phyloP scores from a whole-genome alignment of 1,284 basidiomycete species.

The Rugiboletus extremiorientalis region DNA sequence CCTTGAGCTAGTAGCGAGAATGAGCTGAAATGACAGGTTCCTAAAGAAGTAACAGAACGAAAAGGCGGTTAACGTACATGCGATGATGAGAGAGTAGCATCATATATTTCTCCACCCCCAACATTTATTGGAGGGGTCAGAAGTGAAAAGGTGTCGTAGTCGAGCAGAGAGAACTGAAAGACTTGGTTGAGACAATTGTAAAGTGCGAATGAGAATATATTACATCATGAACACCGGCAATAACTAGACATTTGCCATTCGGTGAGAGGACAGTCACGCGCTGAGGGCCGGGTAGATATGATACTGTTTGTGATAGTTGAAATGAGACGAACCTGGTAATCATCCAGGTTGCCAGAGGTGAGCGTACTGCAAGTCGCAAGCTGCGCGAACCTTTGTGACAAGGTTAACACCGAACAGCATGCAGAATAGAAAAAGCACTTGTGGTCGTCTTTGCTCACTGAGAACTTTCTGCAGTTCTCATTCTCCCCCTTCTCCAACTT shows the following conservation, averaged over 20 bases:
- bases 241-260: conserved; percentile 56
- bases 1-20: conserved; percentile 62
- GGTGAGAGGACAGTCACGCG: conserved; percentile 78
- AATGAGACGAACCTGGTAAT: conserved; percentile 69
- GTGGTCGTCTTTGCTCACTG: conserved; percentile 49
- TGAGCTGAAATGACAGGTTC: conserved; percentile 43
- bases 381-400: conserved; percentile 48
- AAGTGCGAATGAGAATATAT: neutral
- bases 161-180: conserved; percentile 63
- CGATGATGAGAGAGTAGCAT: conserved; percentile 59
- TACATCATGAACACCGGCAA: conserved; percentile 67
- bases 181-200: conserved; percentile 13
- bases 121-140: conserved; percentile 46
- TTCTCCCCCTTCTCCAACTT: conserved; percentile 67
- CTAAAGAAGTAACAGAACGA: neutral
- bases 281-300: conserved; percentile 40
- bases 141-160: conserved; percentile 62
- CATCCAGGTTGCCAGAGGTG: conserved; percentile 56
- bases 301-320: neutral
- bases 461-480: conserved; percentile 79
- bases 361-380: conserved; percentile 64
- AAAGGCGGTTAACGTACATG: conserved; percentile 39
- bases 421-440: conserved; percentile 13
- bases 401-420: conserved; percentile 9
- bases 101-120: conserved; percentile 72